These are phyloP conservation scores for Trichomonas gallinae DNA, from an alignment of 208 protist species.

Conservation along the genomic window DNA sequence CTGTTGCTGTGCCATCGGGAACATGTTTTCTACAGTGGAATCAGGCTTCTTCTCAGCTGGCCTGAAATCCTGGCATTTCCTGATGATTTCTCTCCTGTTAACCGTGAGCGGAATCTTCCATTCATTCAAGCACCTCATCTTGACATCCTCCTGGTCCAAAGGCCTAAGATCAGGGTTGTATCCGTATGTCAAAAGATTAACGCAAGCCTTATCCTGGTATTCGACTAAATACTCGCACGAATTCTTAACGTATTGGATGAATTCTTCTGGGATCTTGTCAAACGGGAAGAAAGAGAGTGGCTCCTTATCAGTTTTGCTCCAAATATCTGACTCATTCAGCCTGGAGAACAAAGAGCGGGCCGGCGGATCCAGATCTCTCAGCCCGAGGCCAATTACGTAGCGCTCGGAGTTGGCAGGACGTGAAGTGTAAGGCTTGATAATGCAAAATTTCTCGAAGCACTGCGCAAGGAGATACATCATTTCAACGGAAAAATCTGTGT, in stretches of 20 bases:
- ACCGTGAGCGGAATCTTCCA: background rate
- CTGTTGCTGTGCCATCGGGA: background rate
- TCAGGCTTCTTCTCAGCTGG: background rate
- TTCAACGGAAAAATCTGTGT: background rate
- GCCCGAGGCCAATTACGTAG: background rate
- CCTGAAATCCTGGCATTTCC: background rate
- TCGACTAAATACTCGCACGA: background rate
- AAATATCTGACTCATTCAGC: too few species aligned
- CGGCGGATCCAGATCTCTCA: background rate
- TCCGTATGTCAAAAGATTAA: background rate
- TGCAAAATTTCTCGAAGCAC: background rate
- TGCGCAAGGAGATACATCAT: background rate
- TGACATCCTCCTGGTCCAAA: background rate
- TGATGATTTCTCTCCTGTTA: background rate
- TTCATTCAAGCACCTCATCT: background rate
- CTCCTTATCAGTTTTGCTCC: background rate
- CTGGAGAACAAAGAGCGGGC: background rate
- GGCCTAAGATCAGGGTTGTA: background rate
- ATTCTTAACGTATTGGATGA: background rate
- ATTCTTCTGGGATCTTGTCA: background rate
- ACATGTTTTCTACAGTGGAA: background rate
- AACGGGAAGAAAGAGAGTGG: background rate
- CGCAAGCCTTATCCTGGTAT: background rate
- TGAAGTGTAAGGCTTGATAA: conserved; percentile 20
- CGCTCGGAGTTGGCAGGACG: conserved; percentile 5